Evolutionary conservation across 176 grass and related monocot genomes (phyloP), one percentile per base, ranked within the genome.

Genomic region (Aegilops longissima): DNA sequence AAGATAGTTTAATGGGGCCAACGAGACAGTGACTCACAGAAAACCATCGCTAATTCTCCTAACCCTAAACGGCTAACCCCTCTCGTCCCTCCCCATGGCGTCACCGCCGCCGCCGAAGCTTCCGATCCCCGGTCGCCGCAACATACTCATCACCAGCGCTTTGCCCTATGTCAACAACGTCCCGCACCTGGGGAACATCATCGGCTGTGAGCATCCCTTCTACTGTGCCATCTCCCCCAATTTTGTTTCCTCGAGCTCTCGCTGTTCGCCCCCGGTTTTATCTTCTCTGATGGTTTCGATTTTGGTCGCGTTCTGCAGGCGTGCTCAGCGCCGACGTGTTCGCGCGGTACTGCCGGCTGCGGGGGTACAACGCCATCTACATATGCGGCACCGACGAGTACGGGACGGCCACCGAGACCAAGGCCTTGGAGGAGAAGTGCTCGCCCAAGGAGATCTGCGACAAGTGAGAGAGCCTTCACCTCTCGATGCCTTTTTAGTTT

Each of bases 351-450:
- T 96, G 97, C 82, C 84, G 94, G 27, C 89, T 99, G 6, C 83
- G 94, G n/a, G 90, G 87, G 8, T 99, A 99, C 85, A 99, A 99
- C 85, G 82, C 83, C 6, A 93, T 96, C 65, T 99, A 99, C 71
- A 96, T 99, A 40, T 99, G 97, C 51, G 97, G 97, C 59, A 99
- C 97, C 4, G 97, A 99, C 70, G 94, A 99, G 78, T 99, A 99
- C 61, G 97, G 97, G 31, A 99, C 97, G 6, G 97, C 97, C 70
- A 99, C 97, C 18, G 97, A 99, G 83, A 96, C 94, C 14, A 99
- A 99, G 85, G 97, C 97, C 72, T 63, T 96, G 90, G 94, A 99
- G 91, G 97, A 99, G 92, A 99, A 99, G 21, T 99, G 92, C 85
- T 87, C 97, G 9, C 97, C 94, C 16, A 96, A 99, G 87, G 97